A percentile compares a stretch with the other conserved stretches of the same genome.
These are phyloP conservation scores for Xylariaceae sp. DNA, from an alignment of 2,329 filamentous ascomycete genomes.

Conservation along the genomic window DNA sequence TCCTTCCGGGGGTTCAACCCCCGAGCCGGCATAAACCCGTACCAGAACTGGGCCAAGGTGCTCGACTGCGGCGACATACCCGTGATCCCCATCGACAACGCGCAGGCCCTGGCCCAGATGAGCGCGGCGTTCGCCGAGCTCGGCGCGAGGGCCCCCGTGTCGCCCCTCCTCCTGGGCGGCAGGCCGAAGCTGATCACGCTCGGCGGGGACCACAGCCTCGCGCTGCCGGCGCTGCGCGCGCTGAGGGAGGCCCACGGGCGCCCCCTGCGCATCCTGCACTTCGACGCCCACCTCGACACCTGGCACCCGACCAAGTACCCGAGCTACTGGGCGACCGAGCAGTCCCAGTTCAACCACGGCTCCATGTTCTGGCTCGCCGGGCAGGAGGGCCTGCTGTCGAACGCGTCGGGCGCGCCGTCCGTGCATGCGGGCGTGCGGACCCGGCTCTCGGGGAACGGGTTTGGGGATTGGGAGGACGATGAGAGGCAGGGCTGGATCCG, in stretches of 20 bases:
- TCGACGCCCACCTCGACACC: conserved; percentile 81
- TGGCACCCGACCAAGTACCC: conserved; percentile 86
- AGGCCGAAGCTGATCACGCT: conserved; percentile 69
- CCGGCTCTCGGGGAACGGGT: conserved; percentile 69
- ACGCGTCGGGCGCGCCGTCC: conserved; percentile 67
- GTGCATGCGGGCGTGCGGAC: conserved; percentile 87
- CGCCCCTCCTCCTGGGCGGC: conserved; percentile 36
- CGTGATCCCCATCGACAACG: conserved; percentile 85
- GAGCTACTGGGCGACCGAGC: conserved; percentile 71
- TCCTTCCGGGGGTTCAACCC: conserved; percentile 82
- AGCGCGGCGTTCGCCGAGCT: conserved; percentile 78
- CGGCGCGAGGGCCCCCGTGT: conserved; percentile 47
- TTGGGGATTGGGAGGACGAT: conserved; percentile 74
- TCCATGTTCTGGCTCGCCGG: conserved; percentile 91
- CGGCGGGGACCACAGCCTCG: conserved; percentile 75
- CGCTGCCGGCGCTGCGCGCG: conserved; percentile 71
- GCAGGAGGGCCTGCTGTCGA: conserved; percentile 78
- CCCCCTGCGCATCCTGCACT: conserved; percentile 74
- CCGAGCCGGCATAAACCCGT: conserved; percentile 83
- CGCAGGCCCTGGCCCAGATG: conserved; percentile 82
- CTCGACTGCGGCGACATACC: conserved; percentile 89
- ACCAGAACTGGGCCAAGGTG: conserved; percentile 55
- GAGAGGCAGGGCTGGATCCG: conserved; percentile 77
- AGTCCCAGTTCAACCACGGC: conserved; percentile 83
- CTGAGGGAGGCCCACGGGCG: conserved; percentile 64